Evolutionary conservation across 1,284 basidiomycete species (phyloP), one percentile per base, ranked within the genome.

Genomic region (Sanghuangporus sanghuang): DNA sequence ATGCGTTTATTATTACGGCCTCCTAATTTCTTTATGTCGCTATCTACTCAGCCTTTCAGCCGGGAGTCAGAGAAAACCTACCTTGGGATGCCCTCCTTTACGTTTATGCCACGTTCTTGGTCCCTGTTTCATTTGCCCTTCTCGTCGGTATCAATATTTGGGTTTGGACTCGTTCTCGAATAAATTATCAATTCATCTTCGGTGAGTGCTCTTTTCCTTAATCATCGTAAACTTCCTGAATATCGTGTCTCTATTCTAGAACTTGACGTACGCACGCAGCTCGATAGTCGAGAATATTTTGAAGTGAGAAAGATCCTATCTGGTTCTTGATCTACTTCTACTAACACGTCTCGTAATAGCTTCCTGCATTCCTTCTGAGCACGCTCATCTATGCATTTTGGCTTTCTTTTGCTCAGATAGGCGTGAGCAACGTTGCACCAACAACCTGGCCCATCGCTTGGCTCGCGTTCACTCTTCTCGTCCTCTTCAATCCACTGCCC

Each of bases 161-260:
- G 16, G 90, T 89, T 0, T 98, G 93, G 91, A 81, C 86, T 0
- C 74, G 76, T 1, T 80, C 86, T 3, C 80, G 92, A 52, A 93
- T 97, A 71, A 97, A 96, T 73, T 95, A 95, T 67, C 82, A 86
- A 21, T 96, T 98, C 73, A 96, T 98, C 59, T 96, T 98, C 69
- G 87, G 90, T 91, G 63, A 59, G 80, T 70, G 12, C 18, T 40
- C 40, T 21, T 21, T 40, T 18, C 18, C 16, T 11, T 27, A 11
- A 11, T 40, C 12, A 7, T 16, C 53, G 49, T 38, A 61, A 38
- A 42, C 59, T 23, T 64, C 44, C 36, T n/a, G 16, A 27, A n/a
- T 9, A 39, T 12, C 12, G 7, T 27, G 39, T 2, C 8, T 16
- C 36, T 23, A 18, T 36, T 48, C 27, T 67, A 94, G 93, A 93